These are phyloP conservation scores for Xylaria scruposa DNA, from an alignment of 495 filamentous ascomycete genomes.

Conservation along the genomic window DNA sequence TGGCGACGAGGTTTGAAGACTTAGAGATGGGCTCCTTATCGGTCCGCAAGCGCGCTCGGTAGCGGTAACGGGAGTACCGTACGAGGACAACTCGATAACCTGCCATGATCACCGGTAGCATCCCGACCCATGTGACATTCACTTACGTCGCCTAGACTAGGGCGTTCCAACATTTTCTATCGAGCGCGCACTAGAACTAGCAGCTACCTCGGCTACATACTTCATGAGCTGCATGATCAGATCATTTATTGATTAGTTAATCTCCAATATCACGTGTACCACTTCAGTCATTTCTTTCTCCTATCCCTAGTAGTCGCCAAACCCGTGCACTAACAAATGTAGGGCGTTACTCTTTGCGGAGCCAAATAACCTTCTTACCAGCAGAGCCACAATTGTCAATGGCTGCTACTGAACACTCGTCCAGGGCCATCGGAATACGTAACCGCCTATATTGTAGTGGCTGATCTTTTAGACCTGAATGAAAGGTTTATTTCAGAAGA, in stretches of 20 bases:
- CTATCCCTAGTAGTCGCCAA: neutral
- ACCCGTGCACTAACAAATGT: neutral
- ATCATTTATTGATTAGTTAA: neutral
- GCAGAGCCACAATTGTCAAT: neutral
- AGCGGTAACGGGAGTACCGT: neutral
- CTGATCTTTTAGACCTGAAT: no score
- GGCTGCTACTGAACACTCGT: neutral
- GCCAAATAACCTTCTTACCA: neutral
- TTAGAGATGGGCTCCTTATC: neutral
- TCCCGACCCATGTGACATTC: neutral
- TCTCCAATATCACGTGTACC: neutral
- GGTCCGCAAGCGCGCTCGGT: neutral
- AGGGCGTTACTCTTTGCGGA: neutral
- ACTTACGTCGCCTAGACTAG: neutral
- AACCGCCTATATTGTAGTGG: no score
- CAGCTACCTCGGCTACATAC: neutral
- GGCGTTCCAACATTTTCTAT: neutral
- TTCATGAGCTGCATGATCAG: neutral
- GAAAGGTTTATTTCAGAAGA: no score
- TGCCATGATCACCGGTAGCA: constrained; percentile 8
- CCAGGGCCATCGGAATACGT: neutral
- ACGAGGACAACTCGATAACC: neutral
- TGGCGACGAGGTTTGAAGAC: neutral
- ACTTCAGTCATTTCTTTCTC: neutral
- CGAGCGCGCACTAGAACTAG: neutral